phyloP scores from a whole-genome alignment of 495 filamentous ascomycete genomes.

The Annulohypoxylon nitens region DNA sequence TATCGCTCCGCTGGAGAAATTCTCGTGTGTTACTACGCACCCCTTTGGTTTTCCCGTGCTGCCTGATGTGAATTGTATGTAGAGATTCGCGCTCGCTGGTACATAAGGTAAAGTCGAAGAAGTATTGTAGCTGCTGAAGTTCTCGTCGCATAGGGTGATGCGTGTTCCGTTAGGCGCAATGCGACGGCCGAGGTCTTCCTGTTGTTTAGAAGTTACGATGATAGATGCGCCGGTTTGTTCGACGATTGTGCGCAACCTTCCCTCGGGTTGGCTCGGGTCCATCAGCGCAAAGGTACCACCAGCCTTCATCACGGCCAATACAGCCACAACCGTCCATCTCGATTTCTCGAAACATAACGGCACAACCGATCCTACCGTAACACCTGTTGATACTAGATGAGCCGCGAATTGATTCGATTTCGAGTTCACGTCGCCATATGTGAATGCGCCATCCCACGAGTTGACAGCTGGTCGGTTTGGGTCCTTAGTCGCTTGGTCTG shows the following conservation, averaged over 20 bases:
- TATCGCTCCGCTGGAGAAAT: slow-evolving; percentile 58
- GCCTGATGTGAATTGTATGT: slow-evolving; percentile 63
- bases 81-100: slow-evolving; percentile 52
- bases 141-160: slow-evolving; percentile 41
- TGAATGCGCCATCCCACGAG: slow-evolving; percentile 72
- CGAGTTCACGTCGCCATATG: slow-evolving; percentile 66
- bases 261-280: slow-evolving; percentile 59
- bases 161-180: slow-evolving; percentile 49
- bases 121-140: slow-evolving; percentile 21
- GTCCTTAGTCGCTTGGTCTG: slow-evolving; percentile 44
- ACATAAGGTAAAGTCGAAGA: slow-evolving; percentile 42
- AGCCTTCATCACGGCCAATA: slow-evolving; percentile 67
- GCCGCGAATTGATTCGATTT: slow-evolving; percentile 64
- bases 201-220: slow-evolving; percentile 65
- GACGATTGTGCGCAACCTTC: slow-evolving; percentile 67
- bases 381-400: slow-evolving; percentile 55
- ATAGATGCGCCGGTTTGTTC: slow-evolving; percentile 62
- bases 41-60: slow-evolving; percentile 65
- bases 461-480: slow-evolving; percentile 53
- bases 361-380: slow-evolving; percentile 61
- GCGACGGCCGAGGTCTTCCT: slow-evolving; percentile 49
- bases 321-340: slow-evolving; percentile 63
- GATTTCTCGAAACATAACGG: slow-evolving; percentile 70
- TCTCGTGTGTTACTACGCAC: slow-evolving; percentile 58
- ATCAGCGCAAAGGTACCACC: slow-evolving; percentile 61